These are phyloP conservation scores for Puccinia hordei DNA, from an alignment of 1,284 basidiomycete species.

Conservation along the genomic window DNA sequence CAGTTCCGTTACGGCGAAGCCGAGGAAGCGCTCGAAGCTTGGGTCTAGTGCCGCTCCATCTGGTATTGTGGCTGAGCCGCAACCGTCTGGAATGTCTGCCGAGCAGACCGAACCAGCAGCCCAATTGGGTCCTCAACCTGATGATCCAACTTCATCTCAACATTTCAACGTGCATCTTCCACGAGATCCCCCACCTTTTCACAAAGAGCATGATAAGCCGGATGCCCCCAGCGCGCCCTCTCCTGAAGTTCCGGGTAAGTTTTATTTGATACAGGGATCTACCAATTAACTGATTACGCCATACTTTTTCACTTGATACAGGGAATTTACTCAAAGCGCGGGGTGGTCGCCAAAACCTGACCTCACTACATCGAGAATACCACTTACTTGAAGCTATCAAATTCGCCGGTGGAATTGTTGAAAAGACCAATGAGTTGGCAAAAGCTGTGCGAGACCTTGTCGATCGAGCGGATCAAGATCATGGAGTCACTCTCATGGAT, in stretches of 20 bases:
- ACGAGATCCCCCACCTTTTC: neutral
- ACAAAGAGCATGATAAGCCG: neutral
- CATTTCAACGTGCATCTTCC: neutral
- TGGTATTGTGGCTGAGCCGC: neutral
- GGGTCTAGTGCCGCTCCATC: neutral
- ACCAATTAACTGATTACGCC: neutral
- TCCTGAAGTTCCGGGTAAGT: neutral
- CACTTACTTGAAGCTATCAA: conserved; percentile 49
- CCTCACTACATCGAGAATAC: conserved; percentile 35
- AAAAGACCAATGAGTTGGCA: conserved; percentile 46
- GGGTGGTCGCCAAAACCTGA: conserved; percentile 39
- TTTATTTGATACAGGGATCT: neutral
- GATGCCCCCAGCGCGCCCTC: neutral
- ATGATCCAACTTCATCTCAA: neutral
- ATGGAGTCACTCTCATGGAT: conserved; percentile 60
- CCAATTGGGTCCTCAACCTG: conserved; percentile 5
- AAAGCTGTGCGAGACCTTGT: conserved; percentile 45
- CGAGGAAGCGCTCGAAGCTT: conserved; percentile 8
- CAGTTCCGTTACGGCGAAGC: neutral
- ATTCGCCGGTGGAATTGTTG: conserved; percentile 44
- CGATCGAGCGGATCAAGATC: conserved; percentile 35
- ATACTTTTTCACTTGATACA: neutral
- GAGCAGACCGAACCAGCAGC: neutral
- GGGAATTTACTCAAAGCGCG: conserved; percentile 6
- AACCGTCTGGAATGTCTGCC: neutral